Base-by-base conservation (phyloP, 139 green algal species). In the Coelastrella sp. region DNA sequence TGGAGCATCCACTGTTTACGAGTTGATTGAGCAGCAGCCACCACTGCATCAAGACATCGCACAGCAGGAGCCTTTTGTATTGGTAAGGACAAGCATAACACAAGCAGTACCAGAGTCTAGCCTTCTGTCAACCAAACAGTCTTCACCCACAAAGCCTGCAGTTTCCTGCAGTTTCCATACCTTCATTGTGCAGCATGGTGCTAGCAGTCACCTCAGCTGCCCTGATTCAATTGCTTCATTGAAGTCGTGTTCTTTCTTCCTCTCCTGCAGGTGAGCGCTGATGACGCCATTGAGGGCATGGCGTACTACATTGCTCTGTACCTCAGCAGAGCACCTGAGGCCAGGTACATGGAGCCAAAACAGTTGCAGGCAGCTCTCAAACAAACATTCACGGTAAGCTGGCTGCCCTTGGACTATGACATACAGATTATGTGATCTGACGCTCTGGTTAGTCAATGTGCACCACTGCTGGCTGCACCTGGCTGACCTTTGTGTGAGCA, bases 251-350 rank as follows among this genome's bases (percentile, higher is more conserved):
- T n/a, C n/a, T n/a, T n/a, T n/a, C n/a, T n/a, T n/a, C n/a, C n/a
- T n/a, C n/a, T n/a, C n/a, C n/a, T 23, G n/a, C 72, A 80, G 72
- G 72, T 82, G 35, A 71, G 50, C 5, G 25, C 19, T 82, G 64
- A 84, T 7, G 85, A 91, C 59, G 85, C 85, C 3, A 78, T 91
- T 19, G 86, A 90, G 73, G 81, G 77, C 34, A 90, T 91, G 88
- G 88, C 86, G 5, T 86, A 82, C 63, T 92, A 90, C 78, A 86
- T 92, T 9, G 88, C 88, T 2, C 40, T 85, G 0, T 92, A 88
- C 82, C 68, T 92, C 35, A 57, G 64, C n/a, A 23, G 50, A 4
- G 34, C 77, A 35, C 88, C 88, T 0, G 88, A 90, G 85, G 85
- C 88, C 1, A 78, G 86, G 9, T 17, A 79, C 15, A 66, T 91